phyloP scores from a whole-genome alignment of 116 monocot species.

The Posidonia oceanica region DNA sequence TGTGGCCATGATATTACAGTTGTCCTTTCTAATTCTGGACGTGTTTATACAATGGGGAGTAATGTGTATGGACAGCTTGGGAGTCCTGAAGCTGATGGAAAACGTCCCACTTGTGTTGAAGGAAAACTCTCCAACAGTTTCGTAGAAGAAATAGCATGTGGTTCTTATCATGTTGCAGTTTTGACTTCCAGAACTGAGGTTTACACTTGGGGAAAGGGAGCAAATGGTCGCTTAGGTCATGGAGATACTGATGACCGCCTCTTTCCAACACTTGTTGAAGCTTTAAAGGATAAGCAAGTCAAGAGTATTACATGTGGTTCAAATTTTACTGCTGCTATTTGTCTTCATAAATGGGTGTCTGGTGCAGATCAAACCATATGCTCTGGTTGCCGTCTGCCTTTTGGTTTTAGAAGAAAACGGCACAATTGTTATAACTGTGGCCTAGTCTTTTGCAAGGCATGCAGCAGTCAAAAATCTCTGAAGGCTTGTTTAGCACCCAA shows the following conservation, averaged over 20 bases:
- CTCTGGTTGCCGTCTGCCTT: constrained; percentile 72
- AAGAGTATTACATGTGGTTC: constrained; percentile 84
- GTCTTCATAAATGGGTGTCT: constrained; percentile 86
- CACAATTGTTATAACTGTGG: constrained; percentile 98
- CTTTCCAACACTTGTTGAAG: constrained; percentile 76
- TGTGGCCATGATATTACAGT: constrained; percentile 81
- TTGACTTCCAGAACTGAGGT: constrained; percentile 86
- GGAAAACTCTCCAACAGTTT: constrained; percentile 60
- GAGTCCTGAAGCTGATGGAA: constrained; percentile 60
- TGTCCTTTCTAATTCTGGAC: constrained; percentile 63
- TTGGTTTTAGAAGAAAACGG: constrained; percentile 84
- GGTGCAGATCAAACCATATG: constrained; percentile 78
- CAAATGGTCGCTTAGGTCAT: constrained; percentile 87
- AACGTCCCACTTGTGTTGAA: constrained; percentile 51
- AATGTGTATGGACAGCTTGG: constrained; percentile 87
- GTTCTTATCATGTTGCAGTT: constrained; percentile 81
- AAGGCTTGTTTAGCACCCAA: constrained; percentile 84
- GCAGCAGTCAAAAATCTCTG: constrained; percentile 74
- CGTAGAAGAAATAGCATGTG: constrained; percentile 84
- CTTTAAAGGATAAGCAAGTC: constrained; percentile 85
- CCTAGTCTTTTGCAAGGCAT: constrained; percentile 78
- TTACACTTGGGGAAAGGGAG: constrained; percentile 94
- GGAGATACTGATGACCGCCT: constrained; percentile 71
- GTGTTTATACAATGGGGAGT: constrained; percentile 89
- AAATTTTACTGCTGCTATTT: constrained; percentile 90